Conservation (phyloP, 495 filamentous ascomycete species). For the Penicillium paxilli region DNA sequence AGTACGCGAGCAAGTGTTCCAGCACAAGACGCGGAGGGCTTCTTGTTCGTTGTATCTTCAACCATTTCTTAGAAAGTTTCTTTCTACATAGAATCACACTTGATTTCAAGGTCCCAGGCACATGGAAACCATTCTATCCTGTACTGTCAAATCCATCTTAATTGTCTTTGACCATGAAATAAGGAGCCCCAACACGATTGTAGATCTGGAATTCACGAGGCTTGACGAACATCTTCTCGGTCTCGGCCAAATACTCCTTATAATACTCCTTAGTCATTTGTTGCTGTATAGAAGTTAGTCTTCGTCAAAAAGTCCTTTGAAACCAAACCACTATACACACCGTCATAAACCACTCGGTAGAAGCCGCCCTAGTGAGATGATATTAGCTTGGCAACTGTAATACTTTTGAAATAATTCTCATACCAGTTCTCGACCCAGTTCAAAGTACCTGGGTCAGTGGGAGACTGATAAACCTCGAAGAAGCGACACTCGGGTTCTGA, state of each 20-base stretch:
- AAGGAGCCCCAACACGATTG: conserved; percentile 34
- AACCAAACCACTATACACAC: conserved; percentile 2
- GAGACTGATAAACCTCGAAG: conserved; percentile 46
- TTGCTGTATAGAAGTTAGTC: conserved; percentile 25
- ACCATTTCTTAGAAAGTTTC: too few species aligned
- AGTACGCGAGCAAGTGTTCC: too few species aligned
- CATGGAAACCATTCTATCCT: too few species aligned
- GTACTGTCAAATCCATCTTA: neutral
- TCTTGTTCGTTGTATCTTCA: too few species aligned
- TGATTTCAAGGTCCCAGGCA: too few species aligned
- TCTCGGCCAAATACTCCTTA: conserved; percentile 45
- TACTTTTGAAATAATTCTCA: neutral
- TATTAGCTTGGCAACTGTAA: too few species aligned
- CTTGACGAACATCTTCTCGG: conserved; percentile 50
- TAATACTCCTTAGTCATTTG: conserved; percentile 54
- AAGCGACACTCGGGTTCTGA: conserved; percentile 49
- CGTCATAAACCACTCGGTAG: conserved; percentile 40
- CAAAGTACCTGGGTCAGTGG: conserved; percentile 41
- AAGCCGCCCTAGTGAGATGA: conserved; percentile 26
- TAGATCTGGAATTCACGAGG: conserved; percentile 39
- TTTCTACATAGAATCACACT: too few species aligned
- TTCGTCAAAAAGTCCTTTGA: neutral
- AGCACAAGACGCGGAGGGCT: too few species aligned
- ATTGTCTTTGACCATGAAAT: conserved; percentile 28
- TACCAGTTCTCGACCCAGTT: conserved; percentile 52